These are phyloP conservation scores for Colletotrichum liriopes DNA, from an alignment of 2,329 filamentous ascomycete genomes.

Conservation along the genomic window DNA sequence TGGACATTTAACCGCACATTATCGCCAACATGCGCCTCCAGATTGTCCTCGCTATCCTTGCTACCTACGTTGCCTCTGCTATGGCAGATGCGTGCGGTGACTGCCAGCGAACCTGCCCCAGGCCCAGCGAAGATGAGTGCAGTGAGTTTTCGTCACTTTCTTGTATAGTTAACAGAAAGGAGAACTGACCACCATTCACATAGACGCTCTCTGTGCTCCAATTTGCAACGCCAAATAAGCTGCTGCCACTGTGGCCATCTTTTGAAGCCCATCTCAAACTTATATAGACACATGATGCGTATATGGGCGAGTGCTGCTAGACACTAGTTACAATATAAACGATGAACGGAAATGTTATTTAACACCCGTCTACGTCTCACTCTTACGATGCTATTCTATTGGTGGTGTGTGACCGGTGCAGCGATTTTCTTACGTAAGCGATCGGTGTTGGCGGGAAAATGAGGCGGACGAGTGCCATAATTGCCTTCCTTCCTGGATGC, in stretches of 20 bases:
- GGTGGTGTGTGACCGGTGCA: no score
- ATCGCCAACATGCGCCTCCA: conserved; percentile 26
- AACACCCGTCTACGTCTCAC: no score
- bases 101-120: conserved; percentile 27
- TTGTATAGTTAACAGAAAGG: fast-evolving
- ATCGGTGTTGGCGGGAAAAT: no score
- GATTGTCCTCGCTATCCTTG: conserved; percentile 17
- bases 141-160: conserved; percentile 1
- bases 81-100: conserved; percentile 25
- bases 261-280: neutral
- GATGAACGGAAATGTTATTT: no score
- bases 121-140: conserved; percentile 22
- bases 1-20: neutral
- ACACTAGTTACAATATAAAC: no score
- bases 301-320: no score
- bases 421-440: no score
- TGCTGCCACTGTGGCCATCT: neutral
- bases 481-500: no score
- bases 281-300: neutral
- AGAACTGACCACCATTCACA: fast-evolving
- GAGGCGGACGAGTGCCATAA: no score
- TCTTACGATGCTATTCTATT: no score
- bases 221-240: conserved; percentile 25
- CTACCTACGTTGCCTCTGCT: conserved; percentile 21
- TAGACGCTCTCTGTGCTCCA: conserved; percentile 20